A percentile compares a stretch with the other conserved stretches of the same genome.
Conservation (phyloP, 805 yeast species). For the Vanderwaltozyma tropicalis region DNA sequence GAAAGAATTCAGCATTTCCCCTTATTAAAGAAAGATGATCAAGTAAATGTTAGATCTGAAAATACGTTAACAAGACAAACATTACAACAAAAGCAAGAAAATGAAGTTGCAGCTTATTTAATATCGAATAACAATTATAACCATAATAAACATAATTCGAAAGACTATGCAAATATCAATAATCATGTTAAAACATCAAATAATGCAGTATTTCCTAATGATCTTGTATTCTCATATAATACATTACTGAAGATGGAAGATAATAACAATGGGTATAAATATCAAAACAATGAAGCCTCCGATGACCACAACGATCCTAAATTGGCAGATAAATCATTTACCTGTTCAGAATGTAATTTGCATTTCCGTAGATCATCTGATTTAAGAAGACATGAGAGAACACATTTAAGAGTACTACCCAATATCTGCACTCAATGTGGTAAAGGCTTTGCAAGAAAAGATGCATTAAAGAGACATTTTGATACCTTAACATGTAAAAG, state of each 20-base stretch:
- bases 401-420: constrained; percentile 59
- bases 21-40: too few relatives aligned
- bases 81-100: too few relatives aligned
- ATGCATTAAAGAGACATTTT: constrained; percentile 64
- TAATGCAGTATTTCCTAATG: too few relatives aligned
- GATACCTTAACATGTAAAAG: constrained; percentile 67
- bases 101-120: too few relatives aligned
- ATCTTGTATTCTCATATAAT: too few relatives aligned
- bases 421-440: constrained; percentile 67
- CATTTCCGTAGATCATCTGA: constrained; percentile 59
- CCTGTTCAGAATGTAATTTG: constrained; percentile 49
- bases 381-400: constrained; percentile 63
- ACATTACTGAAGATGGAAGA: too few relatives aligned
- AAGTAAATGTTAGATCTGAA: too few relatives aligned
- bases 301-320: neutral
- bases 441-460: constrained; percentile 74
- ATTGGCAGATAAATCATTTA: constrained; percentile 32
- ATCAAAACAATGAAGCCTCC: neutral
- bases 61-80: too few relatives aligned
- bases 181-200: neutral
- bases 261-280: too few relatives aligned
- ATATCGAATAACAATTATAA: too few relatives aligned
- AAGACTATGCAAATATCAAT: neutral
- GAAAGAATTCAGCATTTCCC: constrained; percentile 4
- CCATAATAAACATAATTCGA: too few relatives aligned